phyloP scores from a whole-genome alignment of 2,329 filamentous ascomycete genomes.

The Trichoderma hamatum region DNA sequence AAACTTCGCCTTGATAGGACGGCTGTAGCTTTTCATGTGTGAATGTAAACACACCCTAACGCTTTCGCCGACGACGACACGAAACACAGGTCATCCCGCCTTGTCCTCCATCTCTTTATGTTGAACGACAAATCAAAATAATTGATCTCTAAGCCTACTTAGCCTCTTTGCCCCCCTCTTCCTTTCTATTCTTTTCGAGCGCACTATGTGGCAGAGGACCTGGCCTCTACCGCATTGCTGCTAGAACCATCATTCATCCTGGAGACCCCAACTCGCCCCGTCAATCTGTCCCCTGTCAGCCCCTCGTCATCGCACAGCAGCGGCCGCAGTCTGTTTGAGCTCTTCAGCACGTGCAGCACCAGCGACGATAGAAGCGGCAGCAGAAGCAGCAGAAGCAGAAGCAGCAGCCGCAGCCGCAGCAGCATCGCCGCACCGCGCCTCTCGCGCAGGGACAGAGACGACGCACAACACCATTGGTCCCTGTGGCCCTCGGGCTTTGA shows the following conservation, averaged over 20 bases:
- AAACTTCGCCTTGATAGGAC: slow-evolving; percentile 14
- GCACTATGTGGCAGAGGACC: slow-evolving; percentile 59
- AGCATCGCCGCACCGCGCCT: slow-evolving; percentile 34
- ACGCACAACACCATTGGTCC: slow-evolving; percentile 46
- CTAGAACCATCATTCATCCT: slow-evolving; percentile 50
- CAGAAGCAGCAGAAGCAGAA: not conserved
- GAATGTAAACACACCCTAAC: not conserved
- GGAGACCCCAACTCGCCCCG: slow-evolving; percentile 55
- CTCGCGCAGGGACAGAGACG: slow-evolving; percentile 51
- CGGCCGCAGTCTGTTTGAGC: slow-evolving; percentile 30
- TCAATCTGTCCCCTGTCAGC: slow-evolving; percentile 33
- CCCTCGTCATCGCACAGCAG: slow-evolving; percentile 32
- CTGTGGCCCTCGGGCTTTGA: slow-evolving; percentile 54
- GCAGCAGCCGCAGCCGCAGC: not conserved
- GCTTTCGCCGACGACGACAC: not conserved
- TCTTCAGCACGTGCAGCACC: slow-evolving; percentile 17
- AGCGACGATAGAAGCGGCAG: not conserved
- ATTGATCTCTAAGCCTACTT: not conserved
- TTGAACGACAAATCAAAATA: not conserved
- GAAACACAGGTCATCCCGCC: not conserved
- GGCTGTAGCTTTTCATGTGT: not conserved
- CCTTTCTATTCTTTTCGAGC: slow-evolving; percentile 27
- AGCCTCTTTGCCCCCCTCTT: not conserved
- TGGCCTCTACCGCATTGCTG: slow-evolving; percentile 57
- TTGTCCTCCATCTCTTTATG: not conserved